Evolutionary conservation across 768 basidiomycete species (phyloP).

Genomic region (Leccinum broughii): DNA sequence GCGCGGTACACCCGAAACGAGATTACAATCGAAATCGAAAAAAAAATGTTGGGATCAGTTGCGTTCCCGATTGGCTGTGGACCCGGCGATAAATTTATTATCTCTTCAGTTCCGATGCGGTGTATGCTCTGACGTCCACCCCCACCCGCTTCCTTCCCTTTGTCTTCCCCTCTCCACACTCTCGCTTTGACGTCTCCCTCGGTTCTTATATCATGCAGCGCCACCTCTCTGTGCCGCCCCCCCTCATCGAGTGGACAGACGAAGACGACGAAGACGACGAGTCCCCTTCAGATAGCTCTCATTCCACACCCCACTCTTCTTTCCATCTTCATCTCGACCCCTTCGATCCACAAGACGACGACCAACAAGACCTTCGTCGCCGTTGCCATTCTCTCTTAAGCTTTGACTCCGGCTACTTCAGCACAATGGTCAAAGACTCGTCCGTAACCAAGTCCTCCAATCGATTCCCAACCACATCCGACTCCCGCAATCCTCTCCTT

Average conservation of each 20-base stretch:
- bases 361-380: slow-evolving; percentile 5
- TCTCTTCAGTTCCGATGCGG: neutral
- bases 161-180: slow-evolving; percentile 8
- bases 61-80: neutral
- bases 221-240: slow-evolving; percentile 11
- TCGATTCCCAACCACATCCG: slow-evolving; percentile 12
- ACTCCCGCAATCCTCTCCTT: slow-evolving; percentile 14
- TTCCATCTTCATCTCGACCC: slow-evolving; percentile 9
- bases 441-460: slow-evolving; percentile 10
- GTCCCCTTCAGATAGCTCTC: slow-evolving; percentile 9
- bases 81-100: slow-evolving; percentile 18
- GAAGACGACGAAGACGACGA: slow-evolving; percentile 23
- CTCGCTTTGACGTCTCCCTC: slow-evolving; percentile 23
- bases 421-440: slow-evolving; percentile 25
- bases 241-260: slow-evolving; percentile 13
- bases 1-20: neutral
- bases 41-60: neutral
- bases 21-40: neutral
- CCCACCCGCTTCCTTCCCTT: slow-evolving; percentile 13
- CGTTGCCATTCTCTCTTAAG: slow-evolving; percentile 27
- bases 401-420: slow-evolving; percentile 33
- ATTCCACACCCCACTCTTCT: slow-evolving; percentile 25
- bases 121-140: neutral
- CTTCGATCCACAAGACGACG: neutral
- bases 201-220: slow-evolving; percentile 26